phyloP scores from a whole-genome alignment of 768 basidiomycete genomes.

The Amanita brunnescens region DNA sequence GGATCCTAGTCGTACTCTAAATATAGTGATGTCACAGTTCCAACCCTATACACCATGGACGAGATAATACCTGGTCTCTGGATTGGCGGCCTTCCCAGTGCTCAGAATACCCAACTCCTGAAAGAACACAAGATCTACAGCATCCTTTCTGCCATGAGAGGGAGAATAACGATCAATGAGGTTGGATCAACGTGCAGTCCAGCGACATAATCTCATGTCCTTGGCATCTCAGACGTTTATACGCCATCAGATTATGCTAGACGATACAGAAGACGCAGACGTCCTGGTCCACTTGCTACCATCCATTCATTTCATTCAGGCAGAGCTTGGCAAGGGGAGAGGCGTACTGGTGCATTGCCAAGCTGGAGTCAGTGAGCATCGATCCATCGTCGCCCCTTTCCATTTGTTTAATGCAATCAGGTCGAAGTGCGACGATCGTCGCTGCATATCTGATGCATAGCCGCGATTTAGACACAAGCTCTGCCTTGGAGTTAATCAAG shows the following conservation, averaged over 20 bases:
- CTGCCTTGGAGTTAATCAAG: slow-evolving; percentile 63
- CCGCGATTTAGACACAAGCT: slow-evolving; percentile 41
- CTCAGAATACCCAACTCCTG: slow-evolving; percentile 51
- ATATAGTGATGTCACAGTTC: neutral
- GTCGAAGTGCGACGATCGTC: slow-evolving; percentile 77
- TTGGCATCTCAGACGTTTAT: slow-evolving; percentile 55
- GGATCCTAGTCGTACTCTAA: neutral
- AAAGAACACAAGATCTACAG: slow-evolving; percentile 68
- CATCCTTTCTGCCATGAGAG: slow-evolving; percentile 66
- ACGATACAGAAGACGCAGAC: slow-evolving; percentile 70
- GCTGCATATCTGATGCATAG: slow-evolving; percentile 87
- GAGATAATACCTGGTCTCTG: slow-evolving; percentile 73
- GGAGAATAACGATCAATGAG: slow-evolving; percentile 55
- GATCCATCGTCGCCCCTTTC: neutral
- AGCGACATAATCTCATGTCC: slow-evolving; percentile 1
- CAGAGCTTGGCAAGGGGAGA: slow-evolving; percentile 63
- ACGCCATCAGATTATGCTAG: slow-evolving; percentile 69
- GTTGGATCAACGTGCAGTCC: slow-evolving; percentile 25
- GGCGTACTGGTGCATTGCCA: slow-evolving; percentile 88
- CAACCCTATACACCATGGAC: slow-evolving; percentile 41
- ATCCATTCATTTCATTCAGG: slow-evolving; percentile 76
- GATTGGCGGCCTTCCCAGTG: slow-evolving; percentile 76
- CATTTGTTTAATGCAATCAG: slow-evolving; percentile 24
- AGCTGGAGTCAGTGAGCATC: slow-evolving; percentile 72
- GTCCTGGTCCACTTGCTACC: slow-evolving; percentile 71